Base-by-base conservation (phyloP, 2,329 filamentous ascomycete genomes). In the Trichoderma atroviride region DNA sequence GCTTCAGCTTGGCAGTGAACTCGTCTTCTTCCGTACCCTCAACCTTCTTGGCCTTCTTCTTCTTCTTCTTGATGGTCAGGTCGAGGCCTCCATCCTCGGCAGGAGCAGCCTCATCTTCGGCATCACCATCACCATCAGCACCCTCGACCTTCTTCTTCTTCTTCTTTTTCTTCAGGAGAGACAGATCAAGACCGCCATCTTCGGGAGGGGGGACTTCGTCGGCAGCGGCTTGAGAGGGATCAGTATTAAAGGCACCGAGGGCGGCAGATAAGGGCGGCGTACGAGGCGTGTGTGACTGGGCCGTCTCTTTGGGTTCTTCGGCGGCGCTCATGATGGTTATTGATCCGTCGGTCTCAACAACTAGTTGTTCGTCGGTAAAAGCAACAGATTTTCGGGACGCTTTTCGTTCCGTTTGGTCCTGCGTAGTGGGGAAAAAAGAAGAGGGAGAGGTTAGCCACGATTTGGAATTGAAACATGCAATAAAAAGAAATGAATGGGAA, bases 281-380 rank as follows among this genome's bases (percentile, higher is more conserved):
- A 89, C 88, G 86, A 77, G 88, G 82, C 79, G 89, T 87, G 82
- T 96, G 93, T 79, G 90, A 93, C 84, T 91, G 88, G 74, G 93
- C 93, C 76, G 92, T 92, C 74, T 91, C 88, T 84, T 94, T 94
- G 73, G 91, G 86, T 76, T 93, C 92, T 77, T 91, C 89, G 75
- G 87, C 86, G 74, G 90, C 87, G 80, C 92, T 89, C 80, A 89
- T 86, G 82, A 92, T 90, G 77, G 88, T 93, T 79, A 97, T 89
- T 79, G 91, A 89, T 76, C 95, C 95, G 86, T 97, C 92, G 81
- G 89, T 88, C 84, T 97, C 92, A 80, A 97, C 94, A 76, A 97
- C 89, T 74, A 92, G 88, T 76, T 93, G 88, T 78, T 93, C 92
- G 82, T 96, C 92, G 79, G 91, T 94, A 81, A 98, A 98, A 73